Percentiles rank a stretch among this genome's conserved stretches.
These are phyloP conservation scores for Psilocybe cyanescens DNA, from an alignment of 768 basidiomycete genomes.

Conservation along the genomic window DNA sequence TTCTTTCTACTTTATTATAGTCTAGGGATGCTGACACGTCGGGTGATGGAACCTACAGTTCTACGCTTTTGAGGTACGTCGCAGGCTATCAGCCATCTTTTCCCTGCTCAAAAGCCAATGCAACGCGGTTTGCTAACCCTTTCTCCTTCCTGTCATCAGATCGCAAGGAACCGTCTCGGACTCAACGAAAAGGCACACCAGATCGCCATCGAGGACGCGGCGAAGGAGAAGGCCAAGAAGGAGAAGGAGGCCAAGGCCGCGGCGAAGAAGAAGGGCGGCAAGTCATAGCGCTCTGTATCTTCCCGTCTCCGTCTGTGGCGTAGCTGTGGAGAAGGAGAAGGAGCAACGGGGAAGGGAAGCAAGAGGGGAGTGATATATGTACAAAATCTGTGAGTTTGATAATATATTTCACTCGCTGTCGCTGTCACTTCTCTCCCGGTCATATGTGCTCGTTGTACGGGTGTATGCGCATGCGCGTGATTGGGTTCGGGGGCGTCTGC, in stretches of 20 bases:
- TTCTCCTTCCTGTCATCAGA: conserved; percentile 46
- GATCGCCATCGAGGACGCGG: conserved; percentile 73
- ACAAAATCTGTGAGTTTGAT: not conserved
- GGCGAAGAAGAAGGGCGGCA: conserved; percentile 32
- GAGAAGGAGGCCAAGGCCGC: conserved; percentile 39
- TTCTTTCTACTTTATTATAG: too few relatives aligned
- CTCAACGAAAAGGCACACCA: conserved; percentile 89
- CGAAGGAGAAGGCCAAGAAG: conserved; percentile 64
- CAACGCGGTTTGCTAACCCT: not conserved
- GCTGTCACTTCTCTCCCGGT: not conserved
- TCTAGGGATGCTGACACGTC: too few relatives aligned
- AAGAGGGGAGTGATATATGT: not conserved
- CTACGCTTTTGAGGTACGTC: conserved; percentile 83
- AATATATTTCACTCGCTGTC: not conserved
- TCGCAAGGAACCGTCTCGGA: conserved; percentile 88
- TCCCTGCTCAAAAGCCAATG: not conserved
- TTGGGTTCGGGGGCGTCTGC: too few relatives aligned
- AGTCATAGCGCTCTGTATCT: conserved; percentile 7
- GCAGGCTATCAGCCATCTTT: conserved; percentile 5
- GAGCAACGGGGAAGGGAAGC: not conserved
- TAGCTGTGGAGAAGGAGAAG: not conserved
- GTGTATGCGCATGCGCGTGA: too few relatives aligned
- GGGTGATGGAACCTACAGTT: conserved; percentile 52
- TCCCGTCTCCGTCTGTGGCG: not conserved
- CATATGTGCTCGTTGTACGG: not conserved